Conservation (phyloP, 345 rosid genomes). For the Excoecaria agallocha region DNA sequence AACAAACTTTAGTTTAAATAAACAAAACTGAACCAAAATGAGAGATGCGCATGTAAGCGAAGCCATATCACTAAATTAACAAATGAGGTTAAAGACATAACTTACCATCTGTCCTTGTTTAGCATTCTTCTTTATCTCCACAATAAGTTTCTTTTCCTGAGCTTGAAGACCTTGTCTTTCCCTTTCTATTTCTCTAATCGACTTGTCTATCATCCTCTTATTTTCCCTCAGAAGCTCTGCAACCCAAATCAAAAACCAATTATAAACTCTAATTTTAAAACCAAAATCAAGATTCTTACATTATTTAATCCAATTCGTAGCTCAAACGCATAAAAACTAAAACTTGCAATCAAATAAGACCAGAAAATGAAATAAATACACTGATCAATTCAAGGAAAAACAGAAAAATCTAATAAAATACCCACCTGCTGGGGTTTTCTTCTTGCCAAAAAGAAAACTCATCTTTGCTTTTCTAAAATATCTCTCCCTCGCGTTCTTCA, state of each 20-base stretch:
- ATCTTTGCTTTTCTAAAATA: conserved; percentile 18
- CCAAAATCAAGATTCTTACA: background rate
- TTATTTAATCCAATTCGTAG: background rate
- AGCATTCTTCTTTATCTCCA: conserved; percentile 85
- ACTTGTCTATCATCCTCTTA: conserved; percentile 90
- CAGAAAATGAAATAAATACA: background rate
- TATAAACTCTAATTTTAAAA: background rate
- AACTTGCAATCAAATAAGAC: background rate
- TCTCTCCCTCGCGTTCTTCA: conserved; percentile 3
- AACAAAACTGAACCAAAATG: background rate
- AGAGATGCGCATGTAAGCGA: background rate
- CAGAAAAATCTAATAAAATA: conserved; percentile 4
- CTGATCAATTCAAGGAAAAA: background rate
- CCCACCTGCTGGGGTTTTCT: conserved; percentile 75
- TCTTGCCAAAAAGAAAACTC: conserved; percentile 76
- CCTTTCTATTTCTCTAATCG: conserved; percentile 93
- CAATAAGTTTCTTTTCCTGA: conserved; percentile 84
- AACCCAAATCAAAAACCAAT: conserved; percentile 1
- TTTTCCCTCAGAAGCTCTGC: conserved; percentile 90
- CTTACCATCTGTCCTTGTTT: conserved; percentile 95
- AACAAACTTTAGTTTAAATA: background rate
- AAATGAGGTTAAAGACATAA: conserved; percentile 7
- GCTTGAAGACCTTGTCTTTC: conserved; percentile 86
- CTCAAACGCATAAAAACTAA: background rate
- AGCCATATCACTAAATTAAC: background rate